A percentile compares a stretch with the other conserved stretches of the same genome.
phyloP scores from a whole-genome alignment of 257 asterid genomes.

The Solanum pennellii region DNA sequence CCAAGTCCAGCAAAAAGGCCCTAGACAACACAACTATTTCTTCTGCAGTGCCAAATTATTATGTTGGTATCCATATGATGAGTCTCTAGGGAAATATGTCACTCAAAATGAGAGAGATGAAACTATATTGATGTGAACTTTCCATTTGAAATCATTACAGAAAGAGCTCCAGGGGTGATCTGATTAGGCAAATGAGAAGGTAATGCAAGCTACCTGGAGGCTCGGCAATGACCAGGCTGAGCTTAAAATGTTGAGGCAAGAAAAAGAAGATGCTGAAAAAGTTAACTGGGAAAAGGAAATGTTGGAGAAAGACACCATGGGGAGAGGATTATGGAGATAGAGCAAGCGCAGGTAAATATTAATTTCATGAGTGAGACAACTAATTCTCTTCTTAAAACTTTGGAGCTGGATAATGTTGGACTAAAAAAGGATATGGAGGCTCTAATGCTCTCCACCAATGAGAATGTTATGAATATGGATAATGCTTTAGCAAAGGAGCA shows the following conservation, averaged over 20 bases:
- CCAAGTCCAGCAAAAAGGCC: slow-evolving; percentile 4
- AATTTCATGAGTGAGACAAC: slow-evolving; percentile 31
- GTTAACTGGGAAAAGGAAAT: slow-evolving; percentile 41
- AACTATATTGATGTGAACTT: slow-evolving; percentile 21
- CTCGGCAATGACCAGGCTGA: slow-evolving; percentile 51
- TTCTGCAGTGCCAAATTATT: slow-evolving; percentile 19
- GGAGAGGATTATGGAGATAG: slow-evolving; percentile 62
- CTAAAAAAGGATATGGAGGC: slow-evolving; percentile 35
- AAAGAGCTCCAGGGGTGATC: slow-evolving; percentile 47
- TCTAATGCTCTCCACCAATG: slow-evolving; percentile 19
- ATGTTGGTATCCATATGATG: slow-evolving; percentile 37
- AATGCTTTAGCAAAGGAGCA: slow-evolving; percentile 39
- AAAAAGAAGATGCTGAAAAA: slow-evolving; percentile 46
- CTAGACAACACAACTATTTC: slow-evolving; percentile 5
- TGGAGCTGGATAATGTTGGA: slow-evolving; percentile 34
- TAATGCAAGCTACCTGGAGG: slow-evolving; percentile 59
- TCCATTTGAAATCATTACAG: slow-evolving; percentile 29
- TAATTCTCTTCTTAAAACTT: slow-evolving; percentile 17
- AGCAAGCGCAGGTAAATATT: slow-evolving; percentile 34
- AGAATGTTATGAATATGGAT: slow-evolving; percentile 20
- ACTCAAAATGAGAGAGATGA: slow-evolving; percentile 46
- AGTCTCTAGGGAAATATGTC: slow-evolving; percentile 27
- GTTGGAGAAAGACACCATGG: slow-evolving; percentile 44
- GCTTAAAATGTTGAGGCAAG: slow-evolving; percentile 60
- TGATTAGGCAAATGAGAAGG: slow-evolving; percentile 62